Conservation (phyloP, 2,329 filamentous ascomycete genomes). For the Colletotrichum tabaci region DNA sequence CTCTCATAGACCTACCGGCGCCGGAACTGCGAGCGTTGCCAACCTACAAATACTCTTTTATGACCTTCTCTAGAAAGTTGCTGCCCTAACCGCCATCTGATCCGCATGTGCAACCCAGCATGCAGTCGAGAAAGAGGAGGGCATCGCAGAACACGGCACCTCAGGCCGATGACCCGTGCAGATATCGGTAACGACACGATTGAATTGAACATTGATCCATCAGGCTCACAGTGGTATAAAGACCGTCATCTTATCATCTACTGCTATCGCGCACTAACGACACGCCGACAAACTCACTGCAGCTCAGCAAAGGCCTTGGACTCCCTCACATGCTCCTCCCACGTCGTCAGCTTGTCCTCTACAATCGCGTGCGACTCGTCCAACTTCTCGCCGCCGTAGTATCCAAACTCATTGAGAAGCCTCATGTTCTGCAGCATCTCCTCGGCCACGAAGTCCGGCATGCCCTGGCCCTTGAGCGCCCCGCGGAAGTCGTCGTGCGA, state of each 20-base stretch:
- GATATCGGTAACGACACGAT: background rate
- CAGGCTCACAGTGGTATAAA: background rate
- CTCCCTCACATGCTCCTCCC: conserved; percentile 56
- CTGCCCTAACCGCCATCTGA: background rate
- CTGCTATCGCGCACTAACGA: background rate
- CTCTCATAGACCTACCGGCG: background rate
- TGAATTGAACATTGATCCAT: background rate
- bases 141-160: background rate
- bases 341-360: conserved; percentile 54
- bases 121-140: background rate
- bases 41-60: background rate
- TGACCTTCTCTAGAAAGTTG: background rate
- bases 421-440: conserved; percentile 61
- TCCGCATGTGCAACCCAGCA: background rate
- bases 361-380: conserved; percentile 52
- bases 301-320: conserved; percentile 53
- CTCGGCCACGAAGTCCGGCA: conserved; percentile 47
- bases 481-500: conserved; percentile 54
- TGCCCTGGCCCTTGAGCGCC: conserved; percentile 47
- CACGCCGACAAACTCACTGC: conserved; percentile 47
- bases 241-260: background rate
- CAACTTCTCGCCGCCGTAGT: conserved; percentile 55
- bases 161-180: background rate
- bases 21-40: background rate
- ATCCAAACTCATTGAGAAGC: conserved; percentile 59